Conservation (phyloP, 2,329 filamentous ascomycete genomes). For the Aspergillus ochraceoroseus region DNA sequence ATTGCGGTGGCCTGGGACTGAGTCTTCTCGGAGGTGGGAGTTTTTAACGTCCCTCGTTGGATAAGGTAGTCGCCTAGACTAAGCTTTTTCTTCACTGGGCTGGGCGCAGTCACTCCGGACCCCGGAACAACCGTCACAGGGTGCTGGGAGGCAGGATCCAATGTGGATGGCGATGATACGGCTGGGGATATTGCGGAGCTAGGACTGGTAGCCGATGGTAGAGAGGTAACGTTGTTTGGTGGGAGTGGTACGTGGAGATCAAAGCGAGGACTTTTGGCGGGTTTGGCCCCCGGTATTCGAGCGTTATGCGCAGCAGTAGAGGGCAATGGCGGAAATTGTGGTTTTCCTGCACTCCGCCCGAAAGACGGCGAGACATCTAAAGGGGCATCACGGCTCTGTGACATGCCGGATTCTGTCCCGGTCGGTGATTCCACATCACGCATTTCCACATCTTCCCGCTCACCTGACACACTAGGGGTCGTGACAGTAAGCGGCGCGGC, state of each 20-base stretch:
- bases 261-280: constrained; percentile 16
- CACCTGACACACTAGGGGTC: constrained; percentile 10
- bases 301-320: constrained; percentile 38
- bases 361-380: constrained; percentile 17
- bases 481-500: constrained; percentile 11
- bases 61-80: constrained; percentile 49
- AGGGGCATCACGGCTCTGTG: constrained; percentile 15
- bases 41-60: constrained; percentile 39
- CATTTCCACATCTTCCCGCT: constrained; percentile 45
- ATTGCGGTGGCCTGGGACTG: constrained; percentile 28
- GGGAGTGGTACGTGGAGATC: constrained; percentile 31
- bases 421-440: constrained; percentile 37
- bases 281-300: constrained; percentile 25
- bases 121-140: constrained; percentile 22
- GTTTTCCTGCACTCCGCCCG: constrained; percentile 19
- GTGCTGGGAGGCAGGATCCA: constrained; percentile 26
- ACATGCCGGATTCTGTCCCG: constrained; percentile 17
- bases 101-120: constrained; percentile 40
- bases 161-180: constrained; percentile 27
- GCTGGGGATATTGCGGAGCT: constrained; percentile 30
- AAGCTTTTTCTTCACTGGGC: constrained; percentile 49
- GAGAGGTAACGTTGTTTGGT: constrained; percentile 18
- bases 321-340: constrained; percentile 32
- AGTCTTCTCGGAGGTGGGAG: constrained; percentile 41
- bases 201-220: constrained; percentile 28